Base-by-base conservation (phyloP, 306 rosid genomes). In the Cucurbita ficifolia region DNA sequence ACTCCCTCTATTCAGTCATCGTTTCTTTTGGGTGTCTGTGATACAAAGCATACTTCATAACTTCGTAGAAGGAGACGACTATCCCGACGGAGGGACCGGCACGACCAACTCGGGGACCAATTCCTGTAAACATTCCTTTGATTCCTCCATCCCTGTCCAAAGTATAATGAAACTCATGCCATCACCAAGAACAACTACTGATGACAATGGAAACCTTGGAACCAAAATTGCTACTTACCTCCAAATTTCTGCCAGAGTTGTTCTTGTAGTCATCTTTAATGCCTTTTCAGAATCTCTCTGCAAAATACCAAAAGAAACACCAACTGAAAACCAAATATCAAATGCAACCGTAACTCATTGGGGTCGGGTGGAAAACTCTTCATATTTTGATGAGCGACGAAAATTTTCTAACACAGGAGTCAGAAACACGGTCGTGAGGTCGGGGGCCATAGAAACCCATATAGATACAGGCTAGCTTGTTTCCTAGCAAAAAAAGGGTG, bases 61-160 rank as follows among this genome's bases (percentile, higher is more conserved):
- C 92, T 78, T 94, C 97, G 7, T 94, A 94, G 75, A 84, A 87
- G 19, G 99, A 94, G 78, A 94, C 88, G 39, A 94, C 99, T 72
- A 94, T 91, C 53, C 97, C 96, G 21, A 91, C 97, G 0, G 99
- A 91, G 56, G 99, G 99, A 57, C 97, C 99, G 0, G 97, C 86
- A 10, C 97, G 96, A 21, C 87, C 88, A 39, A 90, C 86, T 13
- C 97, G 92, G 1, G 98, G 96, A 48, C 87, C 88, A 22, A 94
- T 63, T 49, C 99, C 99, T 53, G 97, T 80, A 79, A 86, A 94
- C 67, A 94, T 65, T 13, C 99, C 99, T 81, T 82, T 88, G 42
- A 85, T 60, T 75, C 96, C 86, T 74, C 99, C 97, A 81, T 89
- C 96, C 88, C 97, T 94, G 89, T 78, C 79, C 79, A 70, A 49